Conservation (phyloP, 2,329 filamentous ascomycete genomes). For the Pseudogymnoascus sp. region DNA sequence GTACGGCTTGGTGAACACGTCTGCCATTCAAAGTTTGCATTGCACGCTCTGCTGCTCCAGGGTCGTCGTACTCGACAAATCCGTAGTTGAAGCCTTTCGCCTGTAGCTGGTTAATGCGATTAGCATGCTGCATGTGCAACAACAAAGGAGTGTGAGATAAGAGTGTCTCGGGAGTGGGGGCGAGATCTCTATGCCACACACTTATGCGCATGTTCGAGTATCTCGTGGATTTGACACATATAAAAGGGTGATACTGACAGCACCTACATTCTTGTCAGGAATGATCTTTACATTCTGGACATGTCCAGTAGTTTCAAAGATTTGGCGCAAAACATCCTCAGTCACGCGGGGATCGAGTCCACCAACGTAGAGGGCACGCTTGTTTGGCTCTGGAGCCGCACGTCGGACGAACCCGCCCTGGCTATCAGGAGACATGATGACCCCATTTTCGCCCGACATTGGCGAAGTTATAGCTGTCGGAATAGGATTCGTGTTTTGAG, state of each 20-base stretch:
- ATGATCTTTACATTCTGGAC: constrained; percentile 99
- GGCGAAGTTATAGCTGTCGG: constrained; percentile 88
- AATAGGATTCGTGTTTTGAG: constrained; percentile 92
- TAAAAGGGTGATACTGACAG: constrained; percentile 31
- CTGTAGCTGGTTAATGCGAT: constrained; percentile 42
- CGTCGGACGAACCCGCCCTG: constrained; percentile 76
- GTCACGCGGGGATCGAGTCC: constrained; percentile 92
- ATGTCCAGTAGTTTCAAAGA: constrained; percentile 97
- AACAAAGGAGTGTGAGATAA: constrained; percentile 10
- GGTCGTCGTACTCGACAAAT: constrained; percentile 98
- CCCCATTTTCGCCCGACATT: constrained; percentile 59
- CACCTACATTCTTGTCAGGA: constrained; percentile 95
- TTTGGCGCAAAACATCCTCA: constrained; percentile 91
- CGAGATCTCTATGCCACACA: constrained; percentile 20
- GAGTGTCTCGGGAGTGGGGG: constrained; percentile 22
- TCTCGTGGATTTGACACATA: constrained; percentile 21
- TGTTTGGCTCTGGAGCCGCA: constrained; percentile 95
- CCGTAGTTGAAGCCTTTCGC: constrained; percentile 98
- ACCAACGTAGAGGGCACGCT: constrained; percentile 92
- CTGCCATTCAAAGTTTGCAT: constrained; percentile 96
- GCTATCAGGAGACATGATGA: constrained; percentile 78
- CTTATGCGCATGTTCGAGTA: constrained; percentile 16
- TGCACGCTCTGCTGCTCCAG: constrained; percentile 88
- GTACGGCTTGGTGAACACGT: constrained; percentile 88
- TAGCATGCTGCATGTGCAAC: constrained; percentile 19